Percentiles rank a stretch among this genome's conserved stretches.
Conservation (phyloP, 2,329 filamentous ascomycete genomes). For the Colletotrichum coccodes region DNA sequence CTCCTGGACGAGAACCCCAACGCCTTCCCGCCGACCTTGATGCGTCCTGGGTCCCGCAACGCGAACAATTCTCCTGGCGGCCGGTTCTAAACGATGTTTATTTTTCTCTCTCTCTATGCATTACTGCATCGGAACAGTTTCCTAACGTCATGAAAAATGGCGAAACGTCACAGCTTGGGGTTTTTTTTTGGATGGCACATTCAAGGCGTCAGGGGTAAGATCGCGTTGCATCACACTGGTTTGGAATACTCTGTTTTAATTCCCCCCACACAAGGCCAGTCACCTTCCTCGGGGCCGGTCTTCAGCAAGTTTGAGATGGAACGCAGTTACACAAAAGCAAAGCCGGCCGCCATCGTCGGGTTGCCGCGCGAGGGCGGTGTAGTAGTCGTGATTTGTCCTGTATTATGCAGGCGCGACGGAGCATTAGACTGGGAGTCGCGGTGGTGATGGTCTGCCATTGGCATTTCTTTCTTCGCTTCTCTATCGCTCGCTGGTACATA, state of each 20-base stretch:
- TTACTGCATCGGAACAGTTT: neutral
- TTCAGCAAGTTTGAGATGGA: conserved; percentile 6
- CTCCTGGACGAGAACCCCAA: conserved; percentile 80
- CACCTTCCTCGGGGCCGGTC: neutral
- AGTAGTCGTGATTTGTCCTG: conserved; percentile 15
- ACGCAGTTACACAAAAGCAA: conserved; percentile 5
- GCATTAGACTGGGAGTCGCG: conserved; percentile 33
- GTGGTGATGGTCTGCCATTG: neutral
- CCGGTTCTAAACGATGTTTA: neutral
- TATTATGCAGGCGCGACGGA: conserved; percentile 5
- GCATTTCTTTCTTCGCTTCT: conserved; percentile 22
- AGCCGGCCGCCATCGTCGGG: neutral
- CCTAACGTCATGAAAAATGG: conserved; percentile 21
- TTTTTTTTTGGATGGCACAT: conserved; percentile 8
- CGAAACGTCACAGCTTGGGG: conserved; percentile 20
- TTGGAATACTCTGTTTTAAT: conserved; percentile 26
- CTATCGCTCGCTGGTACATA: conserved; percentile 32
- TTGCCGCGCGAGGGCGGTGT: conserved; percentile 3
- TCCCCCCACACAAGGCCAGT: neutral
- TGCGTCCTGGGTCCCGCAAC: conserved; percentile 39
- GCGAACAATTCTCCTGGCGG: conserved; percentile 17
- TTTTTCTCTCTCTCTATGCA: neutral
- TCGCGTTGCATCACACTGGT: conserved; percentile 14
- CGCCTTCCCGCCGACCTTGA: conserved; percentile 56
- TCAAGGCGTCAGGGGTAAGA: conserved; percentile 28